Evolutionary conservation across 768 basidiomycete species (phyloP), one percentile per base, ranked within the genome.

Genomic region (Agrocybe pediades): DNA sequence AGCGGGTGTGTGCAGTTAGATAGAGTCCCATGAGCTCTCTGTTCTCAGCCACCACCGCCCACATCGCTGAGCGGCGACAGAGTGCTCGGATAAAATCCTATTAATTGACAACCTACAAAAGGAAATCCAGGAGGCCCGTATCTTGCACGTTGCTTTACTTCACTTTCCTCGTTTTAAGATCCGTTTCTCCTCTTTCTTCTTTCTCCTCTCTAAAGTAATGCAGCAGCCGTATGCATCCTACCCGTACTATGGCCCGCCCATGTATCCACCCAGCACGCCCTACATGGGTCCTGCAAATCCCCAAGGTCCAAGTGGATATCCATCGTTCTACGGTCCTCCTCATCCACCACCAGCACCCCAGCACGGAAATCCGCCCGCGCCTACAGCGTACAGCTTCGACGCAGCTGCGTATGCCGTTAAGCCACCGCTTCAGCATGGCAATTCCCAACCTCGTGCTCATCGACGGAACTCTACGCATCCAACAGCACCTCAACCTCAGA

Each of bases 221-320:
- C 64, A 67, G 65, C 72, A 71, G 55, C 58, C 66, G 4, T 79
- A 74, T 42, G 62, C 63, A 41, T 72, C 60, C 41, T 82, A 80
- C 65, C 65, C 72, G 21, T 77, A 77, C 68, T 80, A 79, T 57
- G 68, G 68, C 17, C 78, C 79, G 42, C 74, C 75, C 9, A 65
- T 70, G 21, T 79, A 81, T 19, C 75, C 71, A 21, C 72, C 33
- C 4, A 5, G 74, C 43, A 70, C 67, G 13, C 65, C 75, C 21
- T 70, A 73, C 55, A 68, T 68, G 60, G 68, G 66, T 27, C 59
- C 71, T 44, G 61, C 47, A 39, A 33, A 49, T 51, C 54, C 52
- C 30, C 60, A 57, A 20, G 58, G 58, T n/a, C 67, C 63, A 19
- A 49, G 65, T 58, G 74, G 74, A 24, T 75, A 77, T 56, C 70